Base-by-base conservation (phyloP, 441 rosid species). In the Biscutella laevigata region DNA sequence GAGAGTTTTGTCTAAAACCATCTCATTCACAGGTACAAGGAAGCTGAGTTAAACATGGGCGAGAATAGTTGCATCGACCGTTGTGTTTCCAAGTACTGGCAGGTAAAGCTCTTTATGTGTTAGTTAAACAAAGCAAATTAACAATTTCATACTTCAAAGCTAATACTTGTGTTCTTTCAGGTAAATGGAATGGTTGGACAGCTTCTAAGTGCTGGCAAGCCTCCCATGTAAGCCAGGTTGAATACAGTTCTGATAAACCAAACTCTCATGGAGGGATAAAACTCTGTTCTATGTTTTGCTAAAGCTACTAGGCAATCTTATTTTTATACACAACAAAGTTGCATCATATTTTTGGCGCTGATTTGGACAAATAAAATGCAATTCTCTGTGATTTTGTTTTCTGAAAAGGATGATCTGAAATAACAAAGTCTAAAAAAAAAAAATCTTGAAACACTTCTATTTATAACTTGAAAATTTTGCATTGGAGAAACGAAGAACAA, bases 1-100 rank as follows among this genome's bases (percentile, higher is more conserved):
- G 17, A 40, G 20, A 7, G 4, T 5, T 15, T 17, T n/a, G 41
- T 20, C 48, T 51, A 8, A 21, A 8, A 45, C 45, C 52, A 29
- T 38, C 25, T 7, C 50, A 44, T 60, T 60, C 9, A 12, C 61
- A 92, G 99, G 84, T 89, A 81, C 78, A 88, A 83, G 76, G 99
- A 94, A 53, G 46, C 76, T 21, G 99, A 94, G 74, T 77, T 94
- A 49, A 94, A 86, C 75, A 88, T 86, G 97, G 99, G 96, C 39
- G 97, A 94, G 75, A 94, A 86, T 57, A 94, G 88, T 54, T 94
- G 99, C 87, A 86, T 94, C 33, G 97, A 94, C 64, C 94, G 99
- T 42, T 94, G 97, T 68, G 97, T 84, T 69, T 79, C 96, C 29
- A 88, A 88, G 54, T 94, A 94, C 72, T 84, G 91, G 91, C 90